phyloP scores from a whole-genome alignment of 257 asterid species.

The Prunella vulgaris region DNA sequence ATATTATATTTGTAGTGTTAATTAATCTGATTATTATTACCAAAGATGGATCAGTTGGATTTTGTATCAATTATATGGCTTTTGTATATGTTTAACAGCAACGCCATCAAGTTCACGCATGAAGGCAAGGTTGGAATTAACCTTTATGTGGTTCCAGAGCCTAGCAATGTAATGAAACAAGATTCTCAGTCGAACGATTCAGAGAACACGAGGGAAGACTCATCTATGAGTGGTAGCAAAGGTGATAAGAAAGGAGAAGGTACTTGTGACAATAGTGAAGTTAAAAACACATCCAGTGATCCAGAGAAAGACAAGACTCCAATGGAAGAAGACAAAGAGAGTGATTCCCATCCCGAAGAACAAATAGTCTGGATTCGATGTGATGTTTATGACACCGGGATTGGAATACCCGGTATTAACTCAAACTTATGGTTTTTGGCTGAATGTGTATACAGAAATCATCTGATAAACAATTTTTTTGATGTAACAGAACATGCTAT shows the following conservation, averaged over 20 bases:
- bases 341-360: constrained; percentile 33
- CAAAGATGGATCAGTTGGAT: neutral
- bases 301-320: constrained; percentile 23
- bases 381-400: constrained; percentile 84
- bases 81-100: constrained; percentile 36
- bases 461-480: neutral
- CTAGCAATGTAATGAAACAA: constrained; percentile 25
- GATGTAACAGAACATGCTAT: constrained; percentile 55
- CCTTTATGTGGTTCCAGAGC: constrained; percentile 69
- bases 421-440: neutral
- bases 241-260: constrained; percentile 20
- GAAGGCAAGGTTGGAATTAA: constrained; percentile 85
- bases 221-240: constrained; percentile 23
- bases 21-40: neutral
- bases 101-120: constrained; percentile 86
- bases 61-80: neutral
- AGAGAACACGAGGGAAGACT: constrained; percentile 24
- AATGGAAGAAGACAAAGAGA: constrained; percentile 35
- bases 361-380: constrained; percentile 74
- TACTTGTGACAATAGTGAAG: constrained; percentile 17
- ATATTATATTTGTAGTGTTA: neutral
- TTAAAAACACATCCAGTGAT: constrained; percentile 20
- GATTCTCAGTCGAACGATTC: constrained; percentile 23
- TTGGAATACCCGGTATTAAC: constrained; percentile 82
- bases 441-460: neutral